Evolutionary conservation across 2,329 filamentous ascomycete species (phyloP).

Genomic region (Mycosphaerella sp.): DNA sequence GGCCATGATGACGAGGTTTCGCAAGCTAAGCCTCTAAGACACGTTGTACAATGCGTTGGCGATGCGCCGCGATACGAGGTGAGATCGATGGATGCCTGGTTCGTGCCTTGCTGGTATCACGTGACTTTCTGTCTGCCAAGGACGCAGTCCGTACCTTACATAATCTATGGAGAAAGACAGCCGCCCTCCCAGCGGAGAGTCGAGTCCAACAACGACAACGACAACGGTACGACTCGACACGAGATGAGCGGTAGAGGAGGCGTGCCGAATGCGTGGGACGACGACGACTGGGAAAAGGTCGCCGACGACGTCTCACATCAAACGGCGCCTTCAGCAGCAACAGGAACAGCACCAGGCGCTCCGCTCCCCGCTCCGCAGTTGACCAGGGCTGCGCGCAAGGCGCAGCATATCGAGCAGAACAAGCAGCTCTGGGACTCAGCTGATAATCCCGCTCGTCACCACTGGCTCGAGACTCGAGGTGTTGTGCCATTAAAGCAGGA

Average conservation of each 20-base stretch:
- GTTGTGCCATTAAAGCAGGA: conserved; percentile 57
- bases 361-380: conserved; percentile 46
- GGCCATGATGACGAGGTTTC: too few species aligned
- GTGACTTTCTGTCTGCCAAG: too few species aligned
- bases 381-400: conserved; percentile 69
- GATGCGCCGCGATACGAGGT: too few species aligned
- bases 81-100: too few species aligned
- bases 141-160: too few species aligned
- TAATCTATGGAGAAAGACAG: neutral
- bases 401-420: conserved; percentile 76
- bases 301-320: conserved; percentile 47
- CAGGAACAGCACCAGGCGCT: conserved; percentile 22
- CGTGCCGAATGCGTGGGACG: conserved; percentile 77
- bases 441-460: conserved; percentile 69
- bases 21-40: too few species aligned
- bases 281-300: conserved; percentile 72
- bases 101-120: too few species aligned
- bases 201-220: neutral
- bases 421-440: conserved; percentile 84
- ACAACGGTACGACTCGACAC: neutral
- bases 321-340: conserved; percentile 28
- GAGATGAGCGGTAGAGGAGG: conserved; percentile 42
- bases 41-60: too few species aligned
- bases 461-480: conserved; percentile 64
- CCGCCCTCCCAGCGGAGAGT: neutral